phyloP scores from a whole-genome alignment of 257 asterid genomes.

The Jaltomata sinuosa region DNA sequence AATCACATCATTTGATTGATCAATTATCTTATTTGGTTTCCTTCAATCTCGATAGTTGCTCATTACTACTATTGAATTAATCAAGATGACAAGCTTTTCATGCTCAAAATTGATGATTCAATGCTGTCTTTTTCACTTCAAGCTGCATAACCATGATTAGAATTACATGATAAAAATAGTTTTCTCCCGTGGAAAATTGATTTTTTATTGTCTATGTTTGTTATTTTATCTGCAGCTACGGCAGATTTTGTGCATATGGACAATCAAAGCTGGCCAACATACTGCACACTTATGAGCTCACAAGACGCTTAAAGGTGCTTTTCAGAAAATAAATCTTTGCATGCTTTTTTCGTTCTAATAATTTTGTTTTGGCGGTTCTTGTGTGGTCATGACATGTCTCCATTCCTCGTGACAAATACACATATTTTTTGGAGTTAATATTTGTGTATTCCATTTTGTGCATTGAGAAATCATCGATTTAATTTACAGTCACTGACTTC shows the following conservation, averaged over 20 bases:
- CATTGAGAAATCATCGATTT: neutral
- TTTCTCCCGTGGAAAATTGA: neutral
- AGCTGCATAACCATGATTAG: neutral
- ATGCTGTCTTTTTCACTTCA: neutral
- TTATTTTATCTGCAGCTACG: slow-evolving; percentile 38
- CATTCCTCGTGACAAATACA: neutral
- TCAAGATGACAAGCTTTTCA: neutral
- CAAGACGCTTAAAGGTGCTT: slow-evolving; percentile 54
- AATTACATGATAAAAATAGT: neutral
- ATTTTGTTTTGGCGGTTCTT: neutral
- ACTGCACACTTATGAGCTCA: slow-evolving; percentile 64
- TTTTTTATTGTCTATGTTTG: neutral
- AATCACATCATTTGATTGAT: neutral
- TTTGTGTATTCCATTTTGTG: neutral
- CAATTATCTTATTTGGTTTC: neutral
- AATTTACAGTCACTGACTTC: neutral
- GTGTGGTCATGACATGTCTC: neutral
- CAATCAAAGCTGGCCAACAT: slow-evolving; percentile 79
- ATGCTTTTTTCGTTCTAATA: neutral
- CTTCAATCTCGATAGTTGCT: neutral
- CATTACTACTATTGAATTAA: neutral
- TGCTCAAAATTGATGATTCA: neutral
- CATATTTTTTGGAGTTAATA: neutral
- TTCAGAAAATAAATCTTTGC: neutral
- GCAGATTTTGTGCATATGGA: slow-evolving; percentile 47